These are phyloP conservation scores for Blastobotrys aristatus DNA, from an alignment of 1,139 yeast genomes.

Conservation along the genomic window DNA sequence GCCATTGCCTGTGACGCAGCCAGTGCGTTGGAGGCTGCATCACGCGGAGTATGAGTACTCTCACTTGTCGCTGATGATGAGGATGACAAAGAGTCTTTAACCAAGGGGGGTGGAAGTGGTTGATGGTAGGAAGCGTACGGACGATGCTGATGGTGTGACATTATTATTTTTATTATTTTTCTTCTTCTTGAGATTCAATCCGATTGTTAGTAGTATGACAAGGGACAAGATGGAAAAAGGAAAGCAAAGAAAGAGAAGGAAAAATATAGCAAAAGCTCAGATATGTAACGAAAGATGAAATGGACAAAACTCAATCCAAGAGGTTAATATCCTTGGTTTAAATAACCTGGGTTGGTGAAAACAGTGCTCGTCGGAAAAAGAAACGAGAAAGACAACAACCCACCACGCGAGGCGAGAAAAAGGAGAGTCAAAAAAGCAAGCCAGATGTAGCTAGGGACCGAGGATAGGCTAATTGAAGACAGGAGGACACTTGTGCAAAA, in stretches of 20 bases:
- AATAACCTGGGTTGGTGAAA: too few species aligned
- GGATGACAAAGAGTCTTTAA: neutral
- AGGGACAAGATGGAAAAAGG: neutral
- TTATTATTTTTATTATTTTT: too few species aligned
- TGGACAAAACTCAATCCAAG: neutral
- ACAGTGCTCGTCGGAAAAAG: too few species aligned
- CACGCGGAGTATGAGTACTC: neutral
- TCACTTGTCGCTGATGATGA: neutral
- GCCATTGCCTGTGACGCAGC: neutral
- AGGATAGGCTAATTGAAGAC: too few species aligned
- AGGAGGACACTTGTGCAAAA: neutral
- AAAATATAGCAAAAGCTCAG: neutral
- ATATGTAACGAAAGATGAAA: neutral
- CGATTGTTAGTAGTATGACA: neutral
- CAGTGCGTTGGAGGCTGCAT: neutral
- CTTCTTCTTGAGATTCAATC: neutral
- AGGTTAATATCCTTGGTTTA: neutral
- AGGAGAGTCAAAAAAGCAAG: neutral
- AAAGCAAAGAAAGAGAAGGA: neutral
- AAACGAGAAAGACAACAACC: neutral
- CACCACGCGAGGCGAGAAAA: neutral
- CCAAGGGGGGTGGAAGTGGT: neutral
- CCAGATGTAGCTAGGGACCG: too few species aligned
- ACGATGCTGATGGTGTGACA: conserved; percentile 3
- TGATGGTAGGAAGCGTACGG: neutral